A percentile compares a stretch with the other conserved stretches of the same genome.
phyloP scores from a whole-genome alignment of 78 protist genomes.

The Salpingoeca rosetta region DNA sequence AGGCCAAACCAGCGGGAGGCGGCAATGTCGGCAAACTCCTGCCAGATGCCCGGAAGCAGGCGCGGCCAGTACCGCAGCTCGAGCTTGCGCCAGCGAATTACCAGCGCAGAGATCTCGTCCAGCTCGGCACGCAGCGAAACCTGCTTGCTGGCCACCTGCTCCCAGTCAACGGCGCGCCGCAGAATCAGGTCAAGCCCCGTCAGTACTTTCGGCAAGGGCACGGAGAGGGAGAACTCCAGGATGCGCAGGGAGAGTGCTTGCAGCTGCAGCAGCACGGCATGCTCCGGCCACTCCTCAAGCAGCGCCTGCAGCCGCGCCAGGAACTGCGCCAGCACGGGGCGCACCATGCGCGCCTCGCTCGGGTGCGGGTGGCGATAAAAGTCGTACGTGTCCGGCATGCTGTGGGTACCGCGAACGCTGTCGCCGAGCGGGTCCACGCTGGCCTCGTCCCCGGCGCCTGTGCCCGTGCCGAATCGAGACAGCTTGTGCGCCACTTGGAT shows the following conservation, averaged over 20 bases:
- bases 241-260: constrained; percentile 11
- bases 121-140: constrained; percentile 22
- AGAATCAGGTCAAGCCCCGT: constrained; percentile 47
- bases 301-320: neutral
- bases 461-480: neutral
- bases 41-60: neutral
- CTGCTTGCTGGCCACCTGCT: constrained; percentile 24
- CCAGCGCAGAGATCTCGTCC: neutral
- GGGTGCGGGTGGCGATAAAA: neutral
- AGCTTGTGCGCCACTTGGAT: neutral
- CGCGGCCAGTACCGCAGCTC: constrained; percentile 48
- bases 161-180: constrained; percentile 49
- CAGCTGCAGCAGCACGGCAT: constrained; percentile 28
- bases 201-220: constrained; percentile 6
- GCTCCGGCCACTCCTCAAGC: constrained; percentile 37
- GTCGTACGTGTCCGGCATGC: no score
- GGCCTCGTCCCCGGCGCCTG: no score
- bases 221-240: constrained; percentile 13
- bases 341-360: neutral
- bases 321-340: neutral
- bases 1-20: neutral
- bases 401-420: no score
- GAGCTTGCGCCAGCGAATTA: constrained; percentile 49
- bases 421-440: neutral
- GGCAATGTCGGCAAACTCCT: neutral